These are phyloP conservation scores for Kodamaea hsintzibuensis DNA, from an alignment of 805 yeast genomes.

Conservation along the genomic window DNA sequence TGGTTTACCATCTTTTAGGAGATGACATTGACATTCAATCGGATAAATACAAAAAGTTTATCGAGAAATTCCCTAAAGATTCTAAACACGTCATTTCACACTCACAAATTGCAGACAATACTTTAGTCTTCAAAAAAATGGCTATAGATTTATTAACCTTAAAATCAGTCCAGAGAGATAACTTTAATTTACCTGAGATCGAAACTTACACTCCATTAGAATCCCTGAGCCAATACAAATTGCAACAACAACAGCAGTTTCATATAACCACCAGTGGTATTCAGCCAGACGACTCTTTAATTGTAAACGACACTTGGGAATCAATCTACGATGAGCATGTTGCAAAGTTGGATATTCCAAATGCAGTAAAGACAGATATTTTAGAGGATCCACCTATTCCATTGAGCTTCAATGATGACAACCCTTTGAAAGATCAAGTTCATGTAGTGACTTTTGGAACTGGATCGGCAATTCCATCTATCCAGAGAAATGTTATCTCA, in stretches of 20 bases:
- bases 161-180: conserved; percentile 48
- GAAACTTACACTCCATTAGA: conserved; percentile 16
- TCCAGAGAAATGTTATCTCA: conserved; percentile 80
- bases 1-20: conserved; percentile 80
- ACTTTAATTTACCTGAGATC: conserved; percentile 43
- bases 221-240: conserved; percentile 14
- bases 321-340: conserved; percentile 33
- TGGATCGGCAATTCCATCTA: conserved; percentile 88
- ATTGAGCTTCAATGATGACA: conserved; percentile 13
- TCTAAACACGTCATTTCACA: conserved; percentile 76
- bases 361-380: conserved; percentile 15
- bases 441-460: conserved; percentile 85
- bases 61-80: conserved; percentile 52
- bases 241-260: conserved; percentile 35
- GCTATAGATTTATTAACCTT: conserved; percentile 56
- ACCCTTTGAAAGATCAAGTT: conserved; percentile 48
- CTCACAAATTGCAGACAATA: conserved; percentile 58
- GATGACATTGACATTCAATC: conserved; percentile 49
- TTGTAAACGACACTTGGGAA: conserved; percentile 26
- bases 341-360: conserved; percentile 18
- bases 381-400: conserved; percentile 22
- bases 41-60: conserved; percentile 48
- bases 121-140: conserved; percentile 57
- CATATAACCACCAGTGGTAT: conserved; percentile 25
- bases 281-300: conserved; percentile 18